Evolutionary conservation across 768 basidiomycete species (phyloP).

Genomic region (Tremella mesenterica): DNA sequence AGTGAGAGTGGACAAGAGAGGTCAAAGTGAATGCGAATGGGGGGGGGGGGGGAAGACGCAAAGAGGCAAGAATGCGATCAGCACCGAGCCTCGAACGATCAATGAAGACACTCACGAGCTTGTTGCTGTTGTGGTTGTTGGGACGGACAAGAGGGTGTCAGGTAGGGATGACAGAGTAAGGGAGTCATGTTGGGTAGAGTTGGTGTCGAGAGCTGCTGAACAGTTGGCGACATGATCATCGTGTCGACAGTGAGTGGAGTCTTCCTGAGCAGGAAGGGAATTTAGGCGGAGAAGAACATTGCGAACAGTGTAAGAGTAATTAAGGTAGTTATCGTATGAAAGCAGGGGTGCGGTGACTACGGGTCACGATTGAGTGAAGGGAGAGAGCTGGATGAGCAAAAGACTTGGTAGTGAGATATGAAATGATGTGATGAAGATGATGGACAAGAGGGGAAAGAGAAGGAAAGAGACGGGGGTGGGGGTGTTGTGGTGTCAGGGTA

Average conservation of each 20-base stretch:
- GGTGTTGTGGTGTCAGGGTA: neutral
- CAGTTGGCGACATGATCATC: neutral
- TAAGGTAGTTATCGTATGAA: slow-evolving; percentile 3
- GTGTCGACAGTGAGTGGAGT: neutral
- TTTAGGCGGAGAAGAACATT: slow-evolving; percentile 27
- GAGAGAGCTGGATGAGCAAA: neutral
- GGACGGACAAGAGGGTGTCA: neutral
- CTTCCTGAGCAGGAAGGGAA: slow-evolving; percentile 5
- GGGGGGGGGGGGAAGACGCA: neutral
- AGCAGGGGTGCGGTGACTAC: slow-evolving; percentile 3
- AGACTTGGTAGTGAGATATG: neutral
- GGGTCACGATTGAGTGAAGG: slow-evolving; percentile 5
- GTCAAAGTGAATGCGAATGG: neutral
- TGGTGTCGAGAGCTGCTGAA: neutral
- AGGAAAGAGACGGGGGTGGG: slow-evolving; percentile 3
- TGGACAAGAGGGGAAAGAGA: slow-evolving; percentile 10
- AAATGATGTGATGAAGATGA: neutral
- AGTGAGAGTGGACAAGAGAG: neutral
- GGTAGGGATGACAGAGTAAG: neutral
- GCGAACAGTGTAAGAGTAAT: slow-evolving; percentile 18
- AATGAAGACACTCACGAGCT: neutral
- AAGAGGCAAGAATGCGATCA: neutral
- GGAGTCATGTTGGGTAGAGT: slow-evolving; percentile 1
- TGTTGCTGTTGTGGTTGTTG: neutral
- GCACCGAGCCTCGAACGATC: neutral